Percentiles rank a stretch among this genome's conserved stretches.
Conservation (phyloP, 208 protist species). For the Crithidia expoeki region DNA sequence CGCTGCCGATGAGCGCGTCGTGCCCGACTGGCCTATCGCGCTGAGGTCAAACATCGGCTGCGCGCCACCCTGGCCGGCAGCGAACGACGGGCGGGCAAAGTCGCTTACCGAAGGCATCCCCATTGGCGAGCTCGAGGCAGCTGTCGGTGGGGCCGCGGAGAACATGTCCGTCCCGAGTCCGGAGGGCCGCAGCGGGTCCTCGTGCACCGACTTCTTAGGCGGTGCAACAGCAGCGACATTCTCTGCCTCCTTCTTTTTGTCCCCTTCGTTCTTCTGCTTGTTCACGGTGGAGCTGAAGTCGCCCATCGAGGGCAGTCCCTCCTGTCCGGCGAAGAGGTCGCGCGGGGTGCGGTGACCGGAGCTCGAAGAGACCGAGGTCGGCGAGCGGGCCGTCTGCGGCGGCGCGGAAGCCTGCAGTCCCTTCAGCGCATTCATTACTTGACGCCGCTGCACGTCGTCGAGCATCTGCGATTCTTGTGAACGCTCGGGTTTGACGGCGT, state of each 20-base stretch:
- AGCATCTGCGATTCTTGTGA: conserved; percentile 32
- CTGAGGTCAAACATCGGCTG: conserved; percentile 38
- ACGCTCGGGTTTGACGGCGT: conserved; percentile 19
- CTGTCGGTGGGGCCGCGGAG: conserved; percentile 21
- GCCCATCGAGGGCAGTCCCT: conserved; percentile 60
- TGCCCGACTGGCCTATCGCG: conserved; percentile 24
- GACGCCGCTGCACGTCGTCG: conserved; percentile 46
- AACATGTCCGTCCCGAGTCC: conserved; percentile 74
- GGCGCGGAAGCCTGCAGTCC: conserved; percentile 32
- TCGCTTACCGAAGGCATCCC: conserved; percentile 25
- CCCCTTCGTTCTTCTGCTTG: conserved; percentile 15
- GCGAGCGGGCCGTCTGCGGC: conserved; percentile 34
- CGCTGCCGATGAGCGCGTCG: neutral
- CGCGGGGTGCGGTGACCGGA: conserved; percentile 42
- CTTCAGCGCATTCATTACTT: conserved; percentile 58
- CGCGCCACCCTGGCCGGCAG: conserved; percentile 1
- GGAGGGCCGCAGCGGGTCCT: conserved; percentile 44
- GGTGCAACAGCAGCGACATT: conserved; percentile 4
- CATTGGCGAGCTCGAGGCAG: neutral
- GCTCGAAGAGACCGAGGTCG: conserved; percentile 42
- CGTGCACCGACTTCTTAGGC: conserved; percentile 25
- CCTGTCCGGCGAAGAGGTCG: conserved; percentile 47
- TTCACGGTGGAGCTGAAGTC: conserved; percentile 49
- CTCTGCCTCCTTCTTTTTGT: conserved; percentile 3
- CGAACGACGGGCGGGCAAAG: conserved; percentile 16